Evolutionary conservation across 352 stramenopile species (phyloP), one percentile per base, ranked within the genome.

Genomic region (Salisapilia sapeloensis): DNA sequence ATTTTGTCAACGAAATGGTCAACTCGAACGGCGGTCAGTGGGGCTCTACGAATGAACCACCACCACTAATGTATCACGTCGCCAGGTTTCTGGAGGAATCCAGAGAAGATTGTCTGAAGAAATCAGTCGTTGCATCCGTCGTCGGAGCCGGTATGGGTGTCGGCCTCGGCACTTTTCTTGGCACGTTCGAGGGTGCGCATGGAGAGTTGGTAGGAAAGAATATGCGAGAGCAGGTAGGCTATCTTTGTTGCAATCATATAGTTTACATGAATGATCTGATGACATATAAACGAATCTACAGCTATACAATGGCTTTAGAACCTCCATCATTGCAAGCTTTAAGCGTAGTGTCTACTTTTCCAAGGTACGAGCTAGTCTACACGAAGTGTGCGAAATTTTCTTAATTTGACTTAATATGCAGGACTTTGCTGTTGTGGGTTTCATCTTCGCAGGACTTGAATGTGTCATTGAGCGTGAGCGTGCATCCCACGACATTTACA

Each of bases 171-270:
- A 79, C 66, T 25, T 91, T 91, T 40, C 60, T 91, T 8, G 76
- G 76, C 46, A 91, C 76, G 24, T 89, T 91, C 26, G 76, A 91
- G 39, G 76, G 72, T 17, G 76, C 76, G 14, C 76, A 91, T 26
- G 76, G 76, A 31, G 76, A 91, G 30, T 51, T 91, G 8, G 61
- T 89, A 14, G 76, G 76, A 29, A 67, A 76, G 20, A 86, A 63
- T 24, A 91, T 87, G 72, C 72, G 66, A 31, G 60, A 89, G 35
- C 76, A 86, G 70, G 70, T 82, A 24, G 15, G 17, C 18, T 13
- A 5, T 13, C 5, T 13, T 26, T 4, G 12, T 4, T 16, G 10
- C 22, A 20, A 15, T 27, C 13, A 28, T 14, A 12, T 3, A 16
- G 18, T 14, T 24, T 24, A 3, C 16, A 4, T 14, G 4, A 17